These are phyloP conservation scores for Aspergillus sp. DNA, from an alignment of 2,329 filamentous ascomycete genomes.

Conservation along the genomic window DNA sequence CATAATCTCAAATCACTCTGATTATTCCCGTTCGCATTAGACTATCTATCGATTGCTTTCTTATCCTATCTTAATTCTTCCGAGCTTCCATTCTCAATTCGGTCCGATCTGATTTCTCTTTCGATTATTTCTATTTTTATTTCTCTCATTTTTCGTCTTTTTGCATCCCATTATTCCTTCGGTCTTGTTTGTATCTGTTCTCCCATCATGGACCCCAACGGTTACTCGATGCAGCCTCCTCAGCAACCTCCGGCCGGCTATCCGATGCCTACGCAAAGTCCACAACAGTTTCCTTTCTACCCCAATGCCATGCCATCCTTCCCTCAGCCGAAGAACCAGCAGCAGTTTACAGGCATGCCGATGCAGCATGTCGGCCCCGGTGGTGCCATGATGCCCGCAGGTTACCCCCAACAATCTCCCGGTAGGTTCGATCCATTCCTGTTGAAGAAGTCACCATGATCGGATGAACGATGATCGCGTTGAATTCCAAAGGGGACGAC, in stretches of 20 bases:
- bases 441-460: not conserved
- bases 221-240: slow-evolving; percentile 21
- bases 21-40: no score
- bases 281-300: slow-evolving; percentile 37
- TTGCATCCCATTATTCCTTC: not conserved
- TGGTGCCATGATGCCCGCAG: slow-evolving; percentile 39
- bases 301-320: slow-evolving; percentile 32
- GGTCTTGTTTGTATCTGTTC: not conserved
- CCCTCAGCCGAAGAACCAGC: slow-evolving; percentile 29
- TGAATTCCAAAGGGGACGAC: no score
- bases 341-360: slow-evolving; percentile 35
- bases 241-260: slow-evolving; percentile 28
- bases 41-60: no score
- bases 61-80: no score
- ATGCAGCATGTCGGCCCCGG: slow-evolving; percentile 34
- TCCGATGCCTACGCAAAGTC: slow-evolving; percentile 34
- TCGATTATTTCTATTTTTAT: not conserved
- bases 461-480: no score
- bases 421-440: slow-evolving; percentile 28
- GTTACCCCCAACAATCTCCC: slow-evolving; percentile 34
- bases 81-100: no score
- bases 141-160: not conserved
- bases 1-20: no score
- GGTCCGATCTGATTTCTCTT: no score
- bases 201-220: slow-evolving; percentile 31